A percentile compares a stretch with the other conserved stretches of the same genome.
These are phyloP conservation scores for Hypoxylon sp. DNA, from an alignment of 2,329 filamentous ascomycete genomes.

Conservation along the genomic window DNA sequence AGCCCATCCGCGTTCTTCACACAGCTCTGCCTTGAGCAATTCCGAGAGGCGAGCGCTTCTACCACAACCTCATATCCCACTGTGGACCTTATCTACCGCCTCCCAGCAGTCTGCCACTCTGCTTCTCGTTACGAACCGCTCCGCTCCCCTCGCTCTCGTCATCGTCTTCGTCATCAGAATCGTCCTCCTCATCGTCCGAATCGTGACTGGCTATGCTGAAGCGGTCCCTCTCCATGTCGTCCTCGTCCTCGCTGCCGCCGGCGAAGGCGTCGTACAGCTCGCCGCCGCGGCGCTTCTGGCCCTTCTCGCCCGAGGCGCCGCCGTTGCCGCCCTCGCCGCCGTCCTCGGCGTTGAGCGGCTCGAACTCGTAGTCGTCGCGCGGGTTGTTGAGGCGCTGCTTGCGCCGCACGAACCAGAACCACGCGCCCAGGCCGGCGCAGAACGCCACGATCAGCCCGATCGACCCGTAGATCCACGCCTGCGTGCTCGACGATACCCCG, in stretches of 20 bases:
- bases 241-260: slow-evolving; percentile 81
- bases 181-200: slow-evolving; percentile 24
- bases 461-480: slow-evolving; percentile 92
- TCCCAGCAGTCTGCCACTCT: slow-evolving; percentile 31
- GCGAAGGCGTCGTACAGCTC: slow-evolving; percentile 98
- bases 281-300: slow-evolving; percentile 70
- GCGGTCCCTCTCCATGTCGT: slow-evolving; percentile 51
- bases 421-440: slow-evolving; percentile 80
- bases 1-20: background rate
- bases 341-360: slow-evolving; percentile 87
- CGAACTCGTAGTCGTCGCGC: slow-evolving; percentile 90
- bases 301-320: slow-evolving; percentile 52
- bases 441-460: slow-evolving; percentile 86
- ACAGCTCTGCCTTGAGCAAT: too few species aligned
- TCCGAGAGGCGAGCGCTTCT: slow-evolving; percentile 1
- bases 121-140: slow-evolving; percentile 14
- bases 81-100: slow-evolving; percentile 18
- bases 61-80: slow-evolving; percentile 1
- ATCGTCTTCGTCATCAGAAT: slow-evolving; percentile 57
- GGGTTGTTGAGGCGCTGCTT: slow-evolving; percentile 77
- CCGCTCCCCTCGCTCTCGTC: slow-evolving; percentile 30
- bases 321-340: slow-evolving; percentile 59
- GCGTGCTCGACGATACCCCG: slow-evolving; percentile 83
- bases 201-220: slow-evolving; percentile 50
- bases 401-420: slow-evolving; percentile 81